phyloP scores from a whole-genome alignment of 1,284 basidiomycete species.

The Phylloboletellus chloephorus region DNA sequence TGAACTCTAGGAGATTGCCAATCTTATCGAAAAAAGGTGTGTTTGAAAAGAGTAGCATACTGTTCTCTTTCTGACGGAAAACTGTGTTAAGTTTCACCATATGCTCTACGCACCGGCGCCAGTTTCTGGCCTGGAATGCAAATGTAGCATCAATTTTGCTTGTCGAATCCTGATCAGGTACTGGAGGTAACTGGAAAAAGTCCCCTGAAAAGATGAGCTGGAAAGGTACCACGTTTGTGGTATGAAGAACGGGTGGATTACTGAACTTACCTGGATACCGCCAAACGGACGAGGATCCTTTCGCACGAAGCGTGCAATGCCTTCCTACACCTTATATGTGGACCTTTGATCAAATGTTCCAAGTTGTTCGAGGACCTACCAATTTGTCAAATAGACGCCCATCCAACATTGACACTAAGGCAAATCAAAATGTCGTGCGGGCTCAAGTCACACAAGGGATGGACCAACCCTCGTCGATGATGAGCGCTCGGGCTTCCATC shows the following conservation, averaged over 20 bases:
- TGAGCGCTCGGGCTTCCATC: conserved; percentile 46
- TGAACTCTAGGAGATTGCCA: conserved; percentile 42
- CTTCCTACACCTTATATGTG: conserved; percentile 19
- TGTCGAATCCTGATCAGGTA: conserved; percentile 41
- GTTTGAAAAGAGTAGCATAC: conserved; percentile 23
- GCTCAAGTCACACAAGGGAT: background rate
- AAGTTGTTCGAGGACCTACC: conserved; percentile 28
- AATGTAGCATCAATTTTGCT: conserved; percentile 39
- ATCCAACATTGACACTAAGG: conserved; percentile 55
- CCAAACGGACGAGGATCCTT: conserved; percentile 55
- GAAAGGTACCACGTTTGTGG: conserved; percentile 5
- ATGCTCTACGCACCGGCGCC: conserved; percentile 43
- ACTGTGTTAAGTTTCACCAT: conserved; percentile 37
- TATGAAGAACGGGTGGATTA: background rate
- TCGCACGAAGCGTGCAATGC: conserved; percentile 48
- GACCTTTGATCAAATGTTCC: background rate
- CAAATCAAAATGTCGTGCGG: background rate
- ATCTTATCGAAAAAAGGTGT: background rate
- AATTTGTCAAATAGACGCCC: conserved; percentile 64
- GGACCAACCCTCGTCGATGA: conserved; percentile 66
- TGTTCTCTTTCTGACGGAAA: conserved; percentile 44
- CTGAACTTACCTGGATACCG: conserved; percentile 57
- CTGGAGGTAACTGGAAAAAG: conserved; percentile 78
- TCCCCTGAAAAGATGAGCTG: conserved; percentile 74
- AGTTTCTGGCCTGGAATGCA: conserved; percentile 64